Base-by-base conservation (phyloP, 1,139 yeast genomes). In the Blastobotrys niveus region DNA sequence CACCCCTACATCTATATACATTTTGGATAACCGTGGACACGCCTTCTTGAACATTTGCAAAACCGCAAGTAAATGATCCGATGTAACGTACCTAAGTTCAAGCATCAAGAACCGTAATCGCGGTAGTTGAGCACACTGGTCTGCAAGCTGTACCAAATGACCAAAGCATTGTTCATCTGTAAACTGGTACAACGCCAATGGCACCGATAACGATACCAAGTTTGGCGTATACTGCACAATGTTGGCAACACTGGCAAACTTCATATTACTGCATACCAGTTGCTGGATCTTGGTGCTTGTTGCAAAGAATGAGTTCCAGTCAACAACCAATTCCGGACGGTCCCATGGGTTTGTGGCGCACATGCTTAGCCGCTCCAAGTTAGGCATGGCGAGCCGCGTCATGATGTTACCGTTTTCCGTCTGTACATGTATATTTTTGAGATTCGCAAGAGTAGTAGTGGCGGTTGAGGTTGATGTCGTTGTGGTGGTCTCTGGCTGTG, bases 221-320 rank as follows among this genome's bases (percentile, higher is more conserved):
- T 15, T 9, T 7, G 35, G 35, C 2, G 34, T 29, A 22, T 30
- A 17, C 15, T 31, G 12, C 3, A 31, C 30, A 5, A 38, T 38
- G 10, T 17, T n/a, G 14, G 35, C 14, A 7, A 38, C 42, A n/a
- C 10, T 32, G 4, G 4, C 21, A 22, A 31, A 31, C 20, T 29
- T 30, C 42, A 38, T 38, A 14, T 38, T 38, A 22, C 21, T 38
- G 17, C 42, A 38, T 3, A 38, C 31, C 14, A 38, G 17, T 21
- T 38, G 42, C 12, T 24, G 27, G 10, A 38, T 15, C 15, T 4
- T 9, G 12, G 21, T 20, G 3, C 15, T 5, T 21, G 3, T 5
- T 3, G 22, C 26, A 18, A 29, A 19, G 3, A 38, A 29, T 4
- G 17, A n/a, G n/a, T 31, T n/a, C 17, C 29, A 19, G 24, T 17